These are phyloP conservation scores for Nepenthes alata DNA, from an alignment of 179 eudicot species.

Conservation along the genomic window DNA sequence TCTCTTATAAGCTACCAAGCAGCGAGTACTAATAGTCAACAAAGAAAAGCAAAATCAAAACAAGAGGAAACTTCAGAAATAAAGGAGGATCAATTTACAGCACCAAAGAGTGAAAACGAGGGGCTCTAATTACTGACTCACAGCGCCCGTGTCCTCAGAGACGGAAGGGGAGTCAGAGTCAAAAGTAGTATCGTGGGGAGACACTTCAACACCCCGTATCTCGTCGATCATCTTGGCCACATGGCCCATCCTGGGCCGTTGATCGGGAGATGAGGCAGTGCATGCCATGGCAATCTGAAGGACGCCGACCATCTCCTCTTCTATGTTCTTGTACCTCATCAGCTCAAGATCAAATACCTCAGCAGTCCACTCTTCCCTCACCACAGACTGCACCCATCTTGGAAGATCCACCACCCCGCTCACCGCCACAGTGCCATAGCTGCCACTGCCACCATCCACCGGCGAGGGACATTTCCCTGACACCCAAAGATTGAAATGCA, in stretches of 20 bases:
- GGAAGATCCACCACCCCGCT: conserved; percentile 68
- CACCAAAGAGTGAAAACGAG: not conserved
- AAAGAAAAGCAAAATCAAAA: too few relatives aligned
- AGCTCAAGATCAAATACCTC: conserved; percentile 92
- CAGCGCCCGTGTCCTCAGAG: conserved; percentile 49
- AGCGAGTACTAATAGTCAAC: too few relatives aligned
- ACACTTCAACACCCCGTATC: conserved; percentile 57
- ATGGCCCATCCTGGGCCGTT: conserved; percentile 61
- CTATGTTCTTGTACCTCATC: conserved; percentile 87
- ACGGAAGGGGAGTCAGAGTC: conserved; percentile 70
- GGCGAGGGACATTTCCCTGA: conserved; percentile 67
- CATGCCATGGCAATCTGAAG: conserved; percentile 90
- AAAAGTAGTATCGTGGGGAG: conserved; percentile 36
- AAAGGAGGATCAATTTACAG: too few relatives aligned
- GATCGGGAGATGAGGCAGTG: conserved; percentile 39
- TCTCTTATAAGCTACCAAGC: too few relatives aligned
- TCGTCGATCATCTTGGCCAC: conserved; percentile 74
- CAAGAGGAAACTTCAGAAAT: too few relatives aligned
- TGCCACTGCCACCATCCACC: conserved; percentile 43
- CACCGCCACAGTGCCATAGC: conserved; percentile 32
- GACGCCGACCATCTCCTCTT: conserved; percentile 88
- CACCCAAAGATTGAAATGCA: too few relatives aligned
- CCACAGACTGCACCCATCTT: conserved; percentile 85
- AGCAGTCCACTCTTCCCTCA: conserved; percentile 95
- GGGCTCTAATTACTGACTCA: conserved; percentile 25